Percentiles rank a stretch among this genome's conserved stretches.
These are phyloP conservation scores for Lachnellula arida DNA, from an alignment of 2,329 filamentous ascomycete species.

Conservation along the genomic window DNA sequence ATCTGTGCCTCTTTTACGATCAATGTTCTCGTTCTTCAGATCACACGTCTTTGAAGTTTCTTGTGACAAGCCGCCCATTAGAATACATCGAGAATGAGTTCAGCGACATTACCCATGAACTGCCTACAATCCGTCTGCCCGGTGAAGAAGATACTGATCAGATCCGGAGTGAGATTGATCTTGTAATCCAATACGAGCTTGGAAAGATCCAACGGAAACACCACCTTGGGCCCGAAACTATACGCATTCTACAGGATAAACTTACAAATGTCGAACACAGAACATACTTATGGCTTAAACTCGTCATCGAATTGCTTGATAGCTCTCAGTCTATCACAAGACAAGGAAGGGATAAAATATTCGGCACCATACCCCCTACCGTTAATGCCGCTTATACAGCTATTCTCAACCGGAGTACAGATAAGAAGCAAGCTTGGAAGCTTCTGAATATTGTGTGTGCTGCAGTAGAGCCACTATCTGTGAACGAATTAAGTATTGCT, in stretches of 20 bases:
- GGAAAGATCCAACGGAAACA: slow-evolving; percentile 1
- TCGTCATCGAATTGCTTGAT: slow-evolving; percentile 5
- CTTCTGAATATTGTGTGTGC: slow-evolving; percentile 35
- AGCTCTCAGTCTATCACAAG: not conserved
- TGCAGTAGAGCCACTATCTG: slow-evolving; percentile 30
- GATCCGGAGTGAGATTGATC: slow-evolving; percentile 35
- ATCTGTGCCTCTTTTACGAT: slow-evolving; percentile 4
- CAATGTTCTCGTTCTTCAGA: not conserved
- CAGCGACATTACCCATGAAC: slow-evolving; percentile 9
- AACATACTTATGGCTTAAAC: slow-evolving; percentile 16
- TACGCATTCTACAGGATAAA: not conserved
- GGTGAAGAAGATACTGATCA: slow-evolving; percentile 35
- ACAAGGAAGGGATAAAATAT: not conserved
- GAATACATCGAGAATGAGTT: slow-evolving; percentile 29
- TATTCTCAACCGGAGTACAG: slow-evolving; percentile 31
- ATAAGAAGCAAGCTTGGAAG: slow-evolving; percentile 25
- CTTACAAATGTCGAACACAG: slow-evolving; percentile 5
- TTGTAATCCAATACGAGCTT: slow-evolving; percentile 27
- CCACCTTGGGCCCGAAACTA: not conserved
- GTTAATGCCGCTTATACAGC: slow-evolving; percentile 34
- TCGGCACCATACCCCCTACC: slow-evolving; percentile 13
- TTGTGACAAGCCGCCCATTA: slow-evolving; percentile 36
- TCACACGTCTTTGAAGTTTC: slow-evolving; percentile 28
- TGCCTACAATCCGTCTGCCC: slow-evolving; percentile 32
- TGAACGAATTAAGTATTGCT: slow-evolving; percentile 33